A percentile compares a stretch with the other conserved stretches of the same genome.
Conservation (phyloP, 2,329 filamentous ascomycete genomes). For the Sclerotinia nivalis region DNA sequence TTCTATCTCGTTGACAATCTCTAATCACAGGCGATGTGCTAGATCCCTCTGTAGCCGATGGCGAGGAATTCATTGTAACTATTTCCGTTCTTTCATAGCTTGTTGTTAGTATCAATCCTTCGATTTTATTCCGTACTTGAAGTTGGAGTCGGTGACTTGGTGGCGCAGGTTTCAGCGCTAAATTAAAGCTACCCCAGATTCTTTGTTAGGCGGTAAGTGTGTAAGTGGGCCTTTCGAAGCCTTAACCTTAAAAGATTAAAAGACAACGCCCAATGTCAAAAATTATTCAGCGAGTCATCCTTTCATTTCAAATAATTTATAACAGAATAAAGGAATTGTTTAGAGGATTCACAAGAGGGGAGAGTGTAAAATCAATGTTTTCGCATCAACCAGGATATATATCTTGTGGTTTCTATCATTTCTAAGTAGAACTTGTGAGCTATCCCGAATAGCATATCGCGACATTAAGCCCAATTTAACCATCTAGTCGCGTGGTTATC, state of each 20-base stretch:
- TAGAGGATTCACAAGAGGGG: neutral
- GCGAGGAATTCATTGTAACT: constrained; percentile 19
- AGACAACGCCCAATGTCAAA: neutral
- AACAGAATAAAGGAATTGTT: neutral
- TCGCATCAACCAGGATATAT: neutral
- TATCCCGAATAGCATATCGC: neutral
- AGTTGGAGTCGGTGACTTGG: neutral
- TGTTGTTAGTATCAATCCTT: neutral
- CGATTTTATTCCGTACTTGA: neutral
- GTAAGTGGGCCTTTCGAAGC: neutral
- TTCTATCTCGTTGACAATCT: constrained; percentile 19
- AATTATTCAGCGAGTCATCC: neutral
- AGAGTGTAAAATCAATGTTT: no score
- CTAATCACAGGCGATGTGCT: constrained; percentile 9
- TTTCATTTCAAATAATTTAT: neutral
- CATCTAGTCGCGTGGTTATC: neutral
- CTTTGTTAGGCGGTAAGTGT: constrained; percentile 4
- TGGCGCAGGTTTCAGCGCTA: constrained; percentile 3
- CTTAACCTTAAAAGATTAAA: neutral
- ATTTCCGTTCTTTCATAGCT: constrained; percentile 20
- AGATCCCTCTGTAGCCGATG: constrained; percentile 12
- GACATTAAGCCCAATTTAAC: neutral
- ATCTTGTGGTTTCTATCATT: neutral
- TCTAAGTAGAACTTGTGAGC: neutral
- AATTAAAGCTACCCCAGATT: constrained; percentile 16